Base-by-base conservation (phyloP, 805 yeast genomes). In the Debaryomyces hansenii region DNA sequence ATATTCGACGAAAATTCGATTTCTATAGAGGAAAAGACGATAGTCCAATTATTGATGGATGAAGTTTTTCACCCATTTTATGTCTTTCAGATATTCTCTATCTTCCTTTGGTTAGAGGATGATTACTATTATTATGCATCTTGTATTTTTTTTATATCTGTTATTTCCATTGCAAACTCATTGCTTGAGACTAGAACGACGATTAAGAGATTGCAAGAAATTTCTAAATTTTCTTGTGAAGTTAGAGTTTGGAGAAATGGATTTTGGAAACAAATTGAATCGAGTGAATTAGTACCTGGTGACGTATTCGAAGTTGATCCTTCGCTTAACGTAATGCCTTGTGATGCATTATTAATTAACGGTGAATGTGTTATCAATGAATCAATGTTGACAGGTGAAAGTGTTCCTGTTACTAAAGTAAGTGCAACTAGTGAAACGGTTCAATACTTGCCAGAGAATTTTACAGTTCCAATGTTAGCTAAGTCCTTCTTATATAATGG, bases 281-380 rank as follows among this genome's bases (percentile, higher is more conserved):
- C 96, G 0, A 74, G 77, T 10, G 94, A 89, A 37, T 74, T 94
- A 28, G 97, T 94, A 1, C 98, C 98, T 0, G 99, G 99, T 42
- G 99, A 94, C 64, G 80, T 94, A 1, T 90, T 85, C 60, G 99
- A 94, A 68, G 82, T 94, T 31, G 97, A 91, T 58, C 96, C 97
- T 0, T 79, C 87, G 0, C 69, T 94, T 46, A 57, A 72, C 3
- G 58, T 78, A 1, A 75, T 92, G 40, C 99, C 99, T 0, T 90
- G 97, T 61, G 99, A 94, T 65, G 86, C 96, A 0, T 65, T 94
- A 10, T 72, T 94, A 41, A 68, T 92, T 15, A 81, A 90, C 29
- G 99, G 99, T 42, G 98, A 91, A 61, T 88, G 96, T 62, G 90
- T 94, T 45, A 87, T 94, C n/a, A 94, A 94, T 64, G 99, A 94